Evolutionary conservation across 2,329 filamentous ascomycete species (phyloP).

Genomic region (Fusarium buharicum): DNA sequence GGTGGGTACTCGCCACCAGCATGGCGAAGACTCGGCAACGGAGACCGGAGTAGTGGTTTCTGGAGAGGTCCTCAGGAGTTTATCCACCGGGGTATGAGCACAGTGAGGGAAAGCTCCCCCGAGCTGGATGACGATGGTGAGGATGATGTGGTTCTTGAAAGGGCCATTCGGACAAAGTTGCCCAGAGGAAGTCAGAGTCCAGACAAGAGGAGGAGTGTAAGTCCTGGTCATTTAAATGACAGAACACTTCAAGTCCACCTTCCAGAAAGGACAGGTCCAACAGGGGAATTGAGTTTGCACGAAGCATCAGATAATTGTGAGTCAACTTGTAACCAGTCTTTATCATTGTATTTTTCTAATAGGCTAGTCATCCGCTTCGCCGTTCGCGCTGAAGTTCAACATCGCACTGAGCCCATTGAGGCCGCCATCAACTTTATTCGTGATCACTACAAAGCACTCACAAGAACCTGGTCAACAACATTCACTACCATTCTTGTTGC

Average conservation of each 20-base stretch:
- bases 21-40: conserved; percentile 70
- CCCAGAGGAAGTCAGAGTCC: conserved; percentile 67
- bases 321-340: conserved; percentile 38
- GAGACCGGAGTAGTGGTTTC: conserved; percentile 67
- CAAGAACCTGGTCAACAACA: conserved; percentile 75
- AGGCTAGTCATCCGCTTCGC: conserved; percentile 84
- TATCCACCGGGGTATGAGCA: conserved; percentile 52
- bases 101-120: conserved; percentile 40
- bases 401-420: conserved; percentile 86
- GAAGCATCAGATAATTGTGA: conserved; percentile 62
- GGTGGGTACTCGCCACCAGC: conserved; percentile 70
- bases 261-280: conserved; percentile 42
- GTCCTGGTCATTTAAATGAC: conserved; percentile 59
- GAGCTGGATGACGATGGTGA: conserved; percentile 47
- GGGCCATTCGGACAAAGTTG: conserved; percentile 65
- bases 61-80: conserved; percentile 67
- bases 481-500: conserved; percentile 69
- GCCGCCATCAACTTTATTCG: conserved; percentile 73
- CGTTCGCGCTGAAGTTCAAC: conserved; percentile 86
- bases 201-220: conserved; percentile 59
- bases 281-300: conserved; percentile 30
- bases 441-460: conserved; percentile 67
- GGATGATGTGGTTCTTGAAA: conserved; percentile 58
- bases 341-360: conserved; percentile 11
- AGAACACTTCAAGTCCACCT: conserved; percentile 53